Percentiles rank a stretch among this genome's conserved stretches.
Conservation (phyloP, 2,329 filamentous ascomycete species). For the Aspergillus oerlinghausenensis region DNA sequence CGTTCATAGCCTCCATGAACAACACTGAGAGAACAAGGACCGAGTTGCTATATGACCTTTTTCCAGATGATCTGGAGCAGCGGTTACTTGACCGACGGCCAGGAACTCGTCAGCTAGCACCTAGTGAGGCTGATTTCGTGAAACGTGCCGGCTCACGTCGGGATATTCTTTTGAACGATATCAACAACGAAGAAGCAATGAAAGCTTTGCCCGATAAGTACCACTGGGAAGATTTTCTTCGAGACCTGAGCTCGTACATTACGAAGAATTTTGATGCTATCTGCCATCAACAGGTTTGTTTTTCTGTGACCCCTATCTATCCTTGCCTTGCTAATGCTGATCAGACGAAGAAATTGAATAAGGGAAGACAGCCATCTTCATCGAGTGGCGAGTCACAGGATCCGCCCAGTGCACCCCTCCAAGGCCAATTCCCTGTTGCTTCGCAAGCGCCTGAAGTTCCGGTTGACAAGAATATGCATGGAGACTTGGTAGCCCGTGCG, state of each 20-base stretch:
- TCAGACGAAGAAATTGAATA: slow-evolving; percentile 37
- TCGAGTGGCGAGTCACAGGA: slow-evolving; percentile 36
- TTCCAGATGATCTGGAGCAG: slow-evolving; percentile 54
- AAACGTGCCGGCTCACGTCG: slow-evolving; percentile 51
- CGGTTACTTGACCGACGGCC: slow-evolving; percentile 52
- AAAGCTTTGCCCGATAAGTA: slow-evolving; percentile 55
- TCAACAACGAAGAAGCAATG: slow-evolving; percentile 48
- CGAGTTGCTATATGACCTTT: slow-evolving; percentile 56
- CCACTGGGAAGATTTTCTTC: slow-evolving; percentile 60
- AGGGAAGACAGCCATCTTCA: slow-evolving; percentile 33
- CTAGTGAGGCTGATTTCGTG: slow-evolving; percentile 58
- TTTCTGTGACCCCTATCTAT: neutral
- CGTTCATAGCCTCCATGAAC: slow-evolving; percentile 59
- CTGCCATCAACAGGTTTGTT: slow-evolving; percentile 43
- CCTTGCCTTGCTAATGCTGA: slow-evolving; percentile 16
- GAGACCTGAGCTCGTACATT: slow-evolving; percentile 55
- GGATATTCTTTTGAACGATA: slow-evolving; percentile 53
- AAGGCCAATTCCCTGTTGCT: slow-evolving; percentile 39
- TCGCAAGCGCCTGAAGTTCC: slow-evolving; percentile 37
- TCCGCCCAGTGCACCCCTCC: slow-evolving; percentile 33
- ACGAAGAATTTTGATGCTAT: slow-evolving; percentile 54
- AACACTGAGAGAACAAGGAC: slow-evolving; percentile 52
- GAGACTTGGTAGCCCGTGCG: slow-evolving; percentile 45
- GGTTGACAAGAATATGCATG: slow-evolving; percentile 37
- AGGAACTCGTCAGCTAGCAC: slow-evolving; percentile 50